Percentiles rank a stretch among this genome's conserved stretches.
Evolutionary conservation across 2,329 filamentous ascomycete genomes (phyloP).

Genomic region (Pseudogymnoascus sp.): DNA sequence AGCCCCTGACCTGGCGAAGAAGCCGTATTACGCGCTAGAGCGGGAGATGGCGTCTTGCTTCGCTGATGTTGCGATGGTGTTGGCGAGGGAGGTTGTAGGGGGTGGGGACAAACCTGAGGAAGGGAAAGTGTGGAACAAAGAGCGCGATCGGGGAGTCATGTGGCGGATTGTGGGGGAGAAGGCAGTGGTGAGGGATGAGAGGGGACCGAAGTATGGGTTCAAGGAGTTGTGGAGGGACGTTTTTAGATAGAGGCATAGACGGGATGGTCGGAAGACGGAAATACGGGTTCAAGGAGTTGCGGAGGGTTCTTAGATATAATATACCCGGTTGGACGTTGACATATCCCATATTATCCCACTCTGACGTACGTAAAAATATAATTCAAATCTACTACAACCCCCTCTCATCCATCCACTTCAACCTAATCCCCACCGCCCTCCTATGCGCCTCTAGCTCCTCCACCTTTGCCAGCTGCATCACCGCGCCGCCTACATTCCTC

Average conservation of each 20-base stretch:
- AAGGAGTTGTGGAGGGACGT: constrained; percentile 86
- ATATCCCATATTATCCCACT: too few species aligned
- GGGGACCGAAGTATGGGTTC: constrained; percentile 73
- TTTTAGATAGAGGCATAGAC: constrained; percentile 33
- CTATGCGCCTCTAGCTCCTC: constrained; percentile 93
- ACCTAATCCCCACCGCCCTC: constrained; percentile 60
- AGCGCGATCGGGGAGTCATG: constrained; percentile 49
- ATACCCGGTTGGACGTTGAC: not conserved
- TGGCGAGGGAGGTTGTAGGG: constrained; percentile 67
- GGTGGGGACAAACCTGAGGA: constrained; percentile 49
- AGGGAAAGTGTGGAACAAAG: constrained; percentile 37
- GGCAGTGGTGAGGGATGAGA: constrained; percentile 66
- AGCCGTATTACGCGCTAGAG: constrained; percentile 80
- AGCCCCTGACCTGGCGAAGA: constrained; percentile 86
- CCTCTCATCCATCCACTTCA: constrained; percentile 41
- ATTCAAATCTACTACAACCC: constrained; percentile 15
- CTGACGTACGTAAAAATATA: too few species aligned
- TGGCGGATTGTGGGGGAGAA: constrained; percentile 52
- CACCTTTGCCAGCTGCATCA: constrained; percentile 91
- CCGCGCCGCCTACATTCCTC: constrained; percentile 75
- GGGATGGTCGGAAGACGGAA: too few species aligned
- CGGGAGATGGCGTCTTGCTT: constrained; percentile 78
- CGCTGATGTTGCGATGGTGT: constrained; percentile 72
- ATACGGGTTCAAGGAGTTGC: not conserved
- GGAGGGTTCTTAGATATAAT: not conserved